Conservation (phyloP, 495 filamentous ascomycete species). For the Aspergillus asperescens region DNA sequence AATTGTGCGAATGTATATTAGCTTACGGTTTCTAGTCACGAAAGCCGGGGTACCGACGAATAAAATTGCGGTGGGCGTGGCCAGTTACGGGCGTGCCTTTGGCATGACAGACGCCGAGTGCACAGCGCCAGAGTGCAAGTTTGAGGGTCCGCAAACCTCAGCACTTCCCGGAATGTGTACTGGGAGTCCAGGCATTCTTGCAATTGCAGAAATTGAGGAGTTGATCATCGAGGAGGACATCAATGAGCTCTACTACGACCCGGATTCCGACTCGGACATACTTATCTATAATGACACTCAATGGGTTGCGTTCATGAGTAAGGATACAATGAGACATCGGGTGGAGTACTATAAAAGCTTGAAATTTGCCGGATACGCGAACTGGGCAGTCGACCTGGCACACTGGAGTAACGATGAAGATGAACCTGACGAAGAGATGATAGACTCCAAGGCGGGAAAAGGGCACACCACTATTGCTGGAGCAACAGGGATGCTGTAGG, state of each 20-base stretch:
- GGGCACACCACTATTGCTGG: background rate
- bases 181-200: slow-evolving; percentile 21
- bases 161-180: slow-evolving; percentile 12
- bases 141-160: background rate
- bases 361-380: slow-evolving; percentile 31
- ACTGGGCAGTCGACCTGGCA: slow-evolving; percentile 40
- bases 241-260: slow-evolving; percentile 8
- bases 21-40: slow-evolving; percentile 26
- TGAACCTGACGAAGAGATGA: background rate
- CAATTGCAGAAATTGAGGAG: slow-evolving; percentile 18
- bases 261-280: slow-evolving; percentile 29
- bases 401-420: slow-evolving; percentile 4
- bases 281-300: slow-evolving; percentile 39
- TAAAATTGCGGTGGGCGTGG: slow-evolving; percentile 36
- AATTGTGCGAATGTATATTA: background rate
- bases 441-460: background rate
- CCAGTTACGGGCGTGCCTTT: slow-evolving; percentile 27
- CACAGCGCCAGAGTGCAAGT: slow-evolving; percentile 4
- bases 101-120: slow-evolving; percentile 16
- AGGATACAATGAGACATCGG: slow-evolving; percentile 19
- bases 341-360: slow-evolving; percentile 18
- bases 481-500: background rate
- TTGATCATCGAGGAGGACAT: background rate
- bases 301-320: slow-evolving; percentile 41
- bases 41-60: slow-evolving; percentile 42